Evolutionary conservation across 2,329 filamentous ascomycete genomes (phyloP).

Genomic region (Sarocladium brachiariae): DNA sequence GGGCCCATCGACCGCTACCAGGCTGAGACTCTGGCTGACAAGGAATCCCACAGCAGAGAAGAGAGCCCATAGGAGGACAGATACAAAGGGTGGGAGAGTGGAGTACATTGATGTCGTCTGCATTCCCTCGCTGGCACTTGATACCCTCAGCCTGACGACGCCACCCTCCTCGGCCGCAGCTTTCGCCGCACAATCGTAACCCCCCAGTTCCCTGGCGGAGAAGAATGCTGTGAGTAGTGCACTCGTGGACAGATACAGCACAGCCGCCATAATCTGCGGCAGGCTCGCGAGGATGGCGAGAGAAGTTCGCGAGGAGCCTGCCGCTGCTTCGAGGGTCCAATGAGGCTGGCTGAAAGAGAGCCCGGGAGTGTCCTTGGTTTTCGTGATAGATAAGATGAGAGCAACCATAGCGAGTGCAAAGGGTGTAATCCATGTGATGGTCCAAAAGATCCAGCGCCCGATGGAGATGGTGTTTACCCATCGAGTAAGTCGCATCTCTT

Average conservation of each 20-base stretch:
- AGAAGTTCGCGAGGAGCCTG: conserved; percentile 24
- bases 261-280: conserved; percentile 41
- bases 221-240: conserved; percentile 40
- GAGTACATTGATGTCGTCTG: conserved; percentile 43
- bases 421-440: conserved; percentile 31
- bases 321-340: conserved; percentile 25
- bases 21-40: conserved; percentile 37
- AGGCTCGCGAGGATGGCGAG: conserved; percentile 24
- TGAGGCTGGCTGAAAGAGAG: conserved; percentile 32
- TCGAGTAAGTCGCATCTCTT: conserved; percentile 36
- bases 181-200: conserved; percentile 27
- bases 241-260: conserved; percentile 42
- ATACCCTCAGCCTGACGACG: conserved; percentile 36
- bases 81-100: conserved; percentile 40
- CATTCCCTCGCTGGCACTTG: conserved; percentile 33
- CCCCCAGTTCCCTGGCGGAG: conserved; percentile 43
- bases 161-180: conserved; percentile 10
- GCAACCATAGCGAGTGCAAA: conserved; percentile 30
- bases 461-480: conserved; percentile 39
- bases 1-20: conserved; percentile 23
- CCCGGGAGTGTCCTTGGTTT: conserved; percentile 22
- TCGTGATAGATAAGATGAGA: conserved; percentile 29
- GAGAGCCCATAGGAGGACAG: conserved; percentile 36
- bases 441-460: conserved; percentile 34
- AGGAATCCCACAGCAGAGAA: conserved; percentile 39